phyloP scores from a whole-genome alignment of 306 rosid genomes.

The Prunus campanulata region DNA sequence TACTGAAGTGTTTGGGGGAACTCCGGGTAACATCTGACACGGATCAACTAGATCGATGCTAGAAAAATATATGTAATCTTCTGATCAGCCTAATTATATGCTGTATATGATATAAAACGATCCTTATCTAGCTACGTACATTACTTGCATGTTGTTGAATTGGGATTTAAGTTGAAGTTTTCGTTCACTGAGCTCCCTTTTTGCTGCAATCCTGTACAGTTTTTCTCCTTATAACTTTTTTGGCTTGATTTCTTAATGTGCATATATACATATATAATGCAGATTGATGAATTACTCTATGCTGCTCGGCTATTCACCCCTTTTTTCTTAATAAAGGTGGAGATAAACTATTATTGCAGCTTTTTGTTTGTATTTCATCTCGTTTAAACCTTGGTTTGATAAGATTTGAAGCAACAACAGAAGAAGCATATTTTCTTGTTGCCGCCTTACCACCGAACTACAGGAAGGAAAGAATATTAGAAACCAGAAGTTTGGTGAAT shows the following conservation, averaged over 20 bases:
- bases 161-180: neutral
- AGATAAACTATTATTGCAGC: neutral
- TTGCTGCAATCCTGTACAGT: neutral
- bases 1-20: conserved; percentile 15
- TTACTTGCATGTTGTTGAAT: neutral
- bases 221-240: neutral
- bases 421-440: neutral
- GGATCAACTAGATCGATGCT: neutral
- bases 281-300: neutral
- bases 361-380: neutral
- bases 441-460: neutral
- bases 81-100: too few relatives aligned
- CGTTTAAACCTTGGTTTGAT: neutral
- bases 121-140: neutral
- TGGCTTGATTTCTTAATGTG: neutral
- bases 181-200: neutral
- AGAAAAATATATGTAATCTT: neutral
- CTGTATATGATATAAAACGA: too few relatives aligned
- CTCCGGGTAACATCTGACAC: conserved; percentile 12
- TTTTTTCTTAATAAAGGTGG: neutral
- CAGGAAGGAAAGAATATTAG: too few relatives aligned
- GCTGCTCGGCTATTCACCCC: neutral
- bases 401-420: neutral
- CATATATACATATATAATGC: neutral
- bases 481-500: too few relatives aligned